Percentiles rank a stretch among this genome's conserved stretches.
phyloP scores from a whole-genome alignment of 805 yeast species.

The Candida bentonensis region DNA sequence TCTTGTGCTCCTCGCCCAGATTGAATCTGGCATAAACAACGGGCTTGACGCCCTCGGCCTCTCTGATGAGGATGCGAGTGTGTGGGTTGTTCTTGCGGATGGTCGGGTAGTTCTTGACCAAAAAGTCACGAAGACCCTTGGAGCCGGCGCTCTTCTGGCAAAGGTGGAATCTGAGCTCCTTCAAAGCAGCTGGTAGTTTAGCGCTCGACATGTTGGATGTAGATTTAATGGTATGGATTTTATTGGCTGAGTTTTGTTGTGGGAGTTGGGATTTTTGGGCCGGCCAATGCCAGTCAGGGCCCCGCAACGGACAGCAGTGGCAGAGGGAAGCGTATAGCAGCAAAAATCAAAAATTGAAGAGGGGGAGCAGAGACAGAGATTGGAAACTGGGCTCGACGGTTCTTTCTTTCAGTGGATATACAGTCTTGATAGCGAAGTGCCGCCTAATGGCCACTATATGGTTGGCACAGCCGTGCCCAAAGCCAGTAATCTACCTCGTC shows the following conservation, averaged over 20 bases:
- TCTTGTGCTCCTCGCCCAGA: slow-evolving; percentile 33
- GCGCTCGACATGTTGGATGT: not conserved
- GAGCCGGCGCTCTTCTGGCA: slow-evolving; percentile 70
- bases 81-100: slow-evolving; percentile 48
- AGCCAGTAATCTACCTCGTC: no score
- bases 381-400: no score
- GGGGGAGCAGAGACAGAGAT: no score
- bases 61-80: slow-evolving; percentile 67
- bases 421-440: no score
- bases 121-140: slow-evolving; percentile 27
- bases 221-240: not conserved
- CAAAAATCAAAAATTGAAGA: no score
- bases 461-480: no score
- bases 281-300: no score
- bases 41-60: slow-evolving; percentile 60
- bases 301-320: not conserved
- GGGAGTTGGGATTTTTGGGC: not conserved
- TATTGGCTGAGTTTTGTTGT: not conserved
- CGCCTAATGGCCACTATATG: no score
- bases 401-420: no score
- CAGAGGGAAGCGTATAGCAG: not conserved
- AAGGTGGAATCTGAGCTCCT: slow-evolving; percentile 69
- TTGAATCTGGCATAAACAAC: slow-evolving; percentile 61
- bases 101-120: slow-evolving; percentile 49
- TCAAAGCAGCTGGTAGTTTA: slow-evolving; percentile 36